Evolutionary conservation across 148 eudicot species (phyloP).

Genomic region (Cornus florida): DNA sequence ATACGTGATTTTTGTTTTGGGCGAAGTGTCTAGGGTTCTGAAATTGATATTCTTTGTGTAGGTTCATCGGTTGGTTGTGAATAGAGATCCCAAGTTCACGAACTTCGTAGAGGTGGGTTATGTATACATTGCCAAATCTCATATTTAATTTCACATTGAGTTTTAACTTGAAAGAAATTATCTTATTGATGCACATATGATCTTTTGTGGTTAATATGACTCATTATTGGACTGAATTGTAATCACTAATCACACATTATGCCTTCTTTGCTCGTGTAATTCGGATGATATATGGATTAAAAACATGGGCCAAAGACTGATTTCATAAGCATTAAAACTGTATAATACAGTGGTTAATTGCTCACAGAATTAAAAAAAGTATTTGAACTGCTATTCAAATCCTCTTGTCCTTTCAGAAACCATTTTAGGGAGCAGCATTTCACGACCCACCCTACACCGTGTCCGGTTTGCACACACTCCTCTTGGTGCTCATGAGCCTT

Average conservation of each 20-base stretch:
- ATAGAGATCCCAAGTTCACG: conserved; percentile 98
- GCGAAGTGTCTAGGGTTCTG: conserved; percentile 6
- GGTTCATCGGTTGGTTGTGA: conserved; percentile 98
- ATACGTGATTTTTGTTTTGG: not conserved
- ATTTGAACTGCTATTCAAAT: too few relatives aligned
- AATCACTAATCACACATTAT: not conserved
- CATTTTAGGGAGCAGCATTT: not conserved
- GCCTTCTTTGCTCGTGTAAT: not conserved
- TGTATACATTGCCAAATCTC: not conserved
- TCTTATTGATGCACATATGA: not conserved
- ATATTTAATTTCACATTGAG: not conserved
- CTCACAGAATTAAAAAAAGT: too few relatives aligned
- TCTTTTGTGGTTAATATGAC: not conserved
- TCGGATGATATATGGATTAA: not conserved
- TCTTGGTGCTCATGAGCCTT: too few relatives aligned
- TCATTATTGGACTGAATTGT: too few relatives aligned
- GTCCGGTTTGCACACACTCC: too few relatives aligned
- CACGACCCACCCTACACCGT: too few relatives aligned
- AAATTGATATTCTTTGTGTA: conserved; percentile 21
- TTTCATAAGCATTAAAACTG: not conserved
- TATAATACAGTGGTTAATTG: not conserved
- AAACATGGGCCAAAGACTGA: not conserved
- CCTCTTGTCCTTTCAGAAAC: not conserved
- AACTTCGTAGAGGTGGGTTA: conserved; percentile 87
- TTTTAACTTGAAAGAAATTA: conserved; percentile 1